Evolutionary conservation across 2,329 filamentous ascomycete genomes (phyloP), one percentile per base, ranked within the genome.

Genomic region (Graphiopsis chlorocephala): DNA sequence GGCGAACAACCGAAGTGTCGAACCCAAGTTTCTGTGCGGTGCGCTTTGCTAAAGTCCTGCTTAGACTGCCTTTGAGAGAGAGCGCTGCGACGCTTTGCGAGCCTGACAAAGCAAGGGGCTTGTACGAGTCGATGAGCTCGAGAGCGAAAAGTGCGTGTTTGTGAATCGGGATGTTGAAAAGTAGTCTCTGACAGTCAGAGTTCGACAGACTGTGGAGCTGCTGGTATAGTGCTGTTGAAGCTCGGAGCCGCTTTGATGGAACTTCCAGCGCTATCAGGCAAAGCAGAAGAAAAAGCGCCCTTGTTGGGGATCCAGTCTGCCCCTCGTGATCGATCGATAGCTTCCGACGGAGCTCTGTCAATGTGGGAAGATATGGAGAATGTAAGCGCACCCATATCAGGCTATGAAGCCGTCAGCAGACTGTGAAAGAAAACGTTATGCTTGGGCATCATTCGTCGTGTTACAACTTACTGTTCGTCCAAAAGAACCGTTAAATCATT

Each of bases 371-470:
- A 23, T 64, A 57, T 5, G 67, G 66, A 35, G 60, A 61, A n/a
- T 66, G 60, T 8, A 66, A 55, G 25, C 58, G 61, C 58, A 66
- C 64, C 67, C 66, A 69, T 11, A 63, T 25, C 6, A 69, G 48
- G 55, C 66, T 65, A 20, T 2, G 56, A n/a, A 20, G 15, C 7
- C 17, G 15, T 53, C 23, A 62, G 57, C 26, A 29, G 5, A 53
- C 23, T 62, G 6, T 26, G 45, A 14, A 28, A 8, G n/a, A 4
- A 23, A 4, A 7, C 10, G 17, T 31, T 8, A n/a, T 31, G 17
- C 50, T 17, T n/a, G 14, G 11, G 11, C 20, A 3, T n/a, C 12
- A 26, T 17, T 25, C 25, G 7, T 12, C n/a, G 48, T n/a, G 28
- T 6, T 31, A 20, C 8, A 4, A 63, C 60, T 58, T 45, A 65